Evolutionary conservation across 106 monocot genomes (phyloP), one percentile per base, ranked within the genome.

Genomic region (Narthecium ossifragum): DNA sequence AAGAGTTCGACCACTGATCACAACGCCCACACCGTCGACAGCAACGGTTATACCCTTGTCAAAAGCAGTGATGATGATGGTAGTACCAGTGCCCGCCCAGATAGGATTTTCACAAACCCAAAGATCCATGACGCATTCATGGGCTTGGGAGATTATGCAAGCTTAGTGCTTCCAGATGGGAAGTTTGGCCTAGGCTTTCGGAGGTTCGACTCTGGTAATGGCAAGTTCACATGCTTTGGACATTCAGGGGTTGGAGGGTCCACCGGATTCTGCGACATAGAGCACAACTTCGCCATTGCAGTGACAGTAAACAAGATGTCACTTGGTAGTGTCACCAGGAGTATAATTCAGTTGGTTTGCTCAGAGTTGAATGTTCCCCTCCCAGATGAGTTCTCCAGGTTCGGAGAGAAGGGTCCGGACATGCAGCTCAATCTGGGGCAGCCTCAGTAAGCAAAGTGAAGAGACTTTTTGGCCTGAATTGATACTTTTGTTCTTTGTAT

Each of bases 171-270:
- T 13, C 72, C 81, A 3, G 59, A 74, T 15, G 84, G 87, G 12
- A 78, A 74, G 32, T 98, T 98, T 37, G 90, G 98, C 25, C 76
- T 91, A 25, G 98, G 98, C 8, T 98, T 91, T 46, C 69, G 84
- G 67, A 81, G 87, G 39, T 91, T 80, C 36, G 45, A 70, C 14
- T 64, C 59, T 12, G 15, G 23, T 1, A 63, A 46, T 2, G 70
- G 78, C 5, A 40, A 61, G 24, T 0, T 69, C 13, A 75, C 46
- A 22, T 66, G 72, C 50, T 98, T 91, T 53, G 91, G 98, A 27
- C 98, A 91, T 60, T 91, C 91, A 1, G 91, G 98, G 31, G 50
- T 98, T 3, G 98, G 98, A 18, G 98, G 98, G n/a, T 88, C 98
- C 5, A 91, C 84, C 1, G 98, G 91, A 4, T 88, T 87, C 37